phyloP scores from a whole-genome alignment of 495 filamentous ascomycete species.

The Aspergillus ostianus region DNA sequence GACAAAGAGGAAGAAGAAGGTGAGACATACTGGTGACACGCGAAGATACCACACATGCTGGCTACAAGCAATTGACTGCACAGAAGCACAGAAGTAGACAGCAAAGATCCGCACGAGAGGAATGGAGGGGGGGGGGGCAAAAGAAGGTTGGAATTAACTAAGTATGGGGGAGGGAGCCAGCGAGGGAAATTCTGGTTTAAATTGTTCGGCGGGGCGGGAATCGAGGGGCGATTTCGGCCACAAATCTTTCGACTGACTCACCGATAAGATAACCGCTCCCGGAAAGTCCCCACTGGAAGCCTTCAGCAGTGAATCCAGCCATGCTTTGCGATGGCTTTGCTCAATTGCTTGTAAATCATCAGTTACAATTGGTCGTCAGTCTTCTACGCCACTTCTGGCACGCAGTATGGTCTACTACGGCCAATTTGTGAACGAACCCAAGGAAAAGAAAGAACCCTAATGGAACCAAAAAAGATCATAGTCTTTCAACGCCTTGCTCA shows the following conservation, averaged over 20 bases:
- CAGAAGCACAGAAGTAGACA: not conserved
- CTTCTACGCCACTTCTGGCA: too few species aligned
- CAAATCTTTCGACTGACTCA: constrained; percentile 39
- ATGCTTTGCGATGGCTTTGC: too few species aligned
- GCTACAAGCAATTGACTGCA: constrained; percentile 26
- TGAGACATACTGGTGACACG: constrained; percentile 78
- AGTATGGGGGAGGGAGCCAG: constrained; percentile 17
- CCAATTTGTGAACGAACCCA: too few species aligned
- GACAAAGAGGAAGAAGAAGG: constrained; percentile 13
- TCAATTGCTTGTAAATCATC: too few species aligned
- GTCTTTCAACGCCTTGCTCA: not conserved
- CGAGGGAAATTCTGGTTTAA: constrained; percentile 18
- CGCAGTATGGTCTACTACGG: too few species aligned
- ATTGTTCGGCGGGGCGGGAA: constrained; percentile 31
- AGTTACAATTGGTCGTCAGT: too few species aligned
- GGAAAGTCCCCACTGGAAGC: not conserved
- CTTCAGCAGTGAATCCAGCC: too few species aligned
- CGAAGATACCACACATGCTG: constrained; percentile 82
- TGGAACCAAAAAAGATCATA: not conserved
- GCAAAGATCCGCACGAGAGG: constrained; percentile 9
- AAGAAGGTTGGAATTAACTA: constrained; percentile 16
- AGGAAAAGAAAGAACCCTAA: not conserved
- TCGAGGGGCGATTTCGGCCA: constrained; percentile 45
- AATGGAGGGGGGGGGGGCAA: constrained; percentile 1
- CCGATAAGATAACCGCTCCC: constrained; percentile 45